Evolutionary conservation across 306 rosid genomes (phyloP), one percentile per base, ranked within the genome.

Genomic region (Alnus rubra): DNA sequence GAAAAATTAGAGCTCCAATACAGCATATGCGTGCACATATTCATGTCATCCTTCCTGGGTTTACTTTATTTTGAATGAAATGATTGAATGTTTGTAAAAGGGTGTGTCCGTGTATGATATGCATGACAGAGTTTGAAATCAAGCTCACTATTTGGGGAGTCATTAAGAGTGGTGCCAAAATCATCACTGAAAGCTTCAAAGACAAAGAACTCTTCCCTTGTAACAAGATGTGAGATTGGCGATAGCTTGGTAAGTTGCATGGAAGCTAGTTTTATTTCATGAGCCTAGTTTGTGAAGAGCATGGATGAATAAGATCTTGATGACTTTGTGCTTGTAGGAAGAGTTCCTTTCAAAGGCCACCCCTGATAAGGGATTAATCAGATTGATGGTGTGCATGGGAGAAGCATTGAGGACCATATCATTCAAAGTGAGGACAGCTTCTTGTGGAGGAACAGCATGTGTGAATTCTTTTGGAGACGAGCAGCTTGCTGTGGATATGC

Each of bases 361-460:
- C 5, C 90, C 93, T 4, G 98, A 96, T 78, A 95, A 93, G 91
- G 97, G 92, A 55, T 69, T 95, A 81, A 89, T 90, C 76, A 82
- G 96, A 74, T 87, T 95, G 96, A 28, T 95, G 88, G 63, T 78
- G 74, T 88, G 91, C 71, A 91, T 96, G 98, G 99, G 99, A 69
- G 98, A 96, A 82, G 98, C 99, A 65, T 69, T 96, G 12, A 93
- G 99, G 83, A 93, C 97, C 74, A 96, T 93, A 83, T 86, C 96
- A 76, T 96, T 88, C 83, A 96, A 96, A 91, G 99, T 96, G 79
- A 96, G 90, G 85, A 96, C 99, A 18, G 99, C 99, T 79, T 89
- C 99, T 48, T 96, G 99, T 75, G 97, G 98, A 60, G 99, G 98
- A 88, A 96, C 99, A 53, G 97, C 97, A 48, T 96, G 99, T 88